Evolutionary conservation across 208 protist genomes (phyloP), one percentile per base, ranked within the genome.

Genomic region (Trypanosoma boissoni): DNA sequence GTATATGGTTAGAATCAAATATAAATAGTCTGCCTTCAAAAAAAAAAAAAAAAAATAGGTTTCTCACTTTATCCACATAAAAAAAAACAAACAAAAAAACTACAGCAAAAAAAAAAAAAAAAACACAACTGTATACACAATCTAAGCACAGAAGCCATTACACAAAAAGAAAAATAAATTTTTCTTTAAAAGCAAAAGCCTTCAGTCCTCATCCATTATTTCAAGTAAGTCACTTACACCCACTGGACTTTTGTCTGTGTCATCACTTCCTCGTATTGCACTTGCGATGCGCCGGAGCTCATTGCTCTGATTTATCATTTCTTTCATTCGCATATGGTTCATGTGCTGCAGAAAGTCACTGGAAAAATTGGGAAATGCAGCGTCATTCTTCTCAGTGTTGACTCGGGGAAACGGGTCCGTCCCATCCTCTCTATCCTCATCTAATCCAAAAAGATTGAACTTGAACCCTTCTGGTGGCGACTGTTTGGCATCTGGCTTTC

Each of bases 181-280:
- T 56, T 56, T n/a, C 21, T 43, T 63, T 63, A 24, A 57, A 16
- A 58, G 21, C 3, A 64, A 37, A 58, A 43, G 26, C 7, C 24
- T 34, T 74, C 44, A 94, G 16, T 81, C 70, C n/a, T 93, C 72
- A 49, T 94, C 88, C 88, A 94, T 90, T 34, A 94, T 74, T 52
- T 94, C 84, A 7, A 94, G 67, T 52, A 94, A 52, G 46, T 88
- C 66, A 4, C 34, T 67, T 29, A 24, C 59, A 2, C 39, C 58
- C n/a, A 10, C 34, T 29, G 31, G 24, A 31, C 14, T 42, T 28
- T 26, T 16, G 20, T 39, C 20, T 58, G 34, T 2, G 34, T 29
- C 23, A 4, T 31, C 28, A 20, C 51, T 46, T 43, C 53, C 14
- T 16, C 31, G 31, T 20, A 94, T 55, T 18, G 62, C 76, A 12